Evolutionary conservation across 2,329 filamentous ascomycete genomes (phyloP).

Genomic region (Didymella glomerata): DNA sequence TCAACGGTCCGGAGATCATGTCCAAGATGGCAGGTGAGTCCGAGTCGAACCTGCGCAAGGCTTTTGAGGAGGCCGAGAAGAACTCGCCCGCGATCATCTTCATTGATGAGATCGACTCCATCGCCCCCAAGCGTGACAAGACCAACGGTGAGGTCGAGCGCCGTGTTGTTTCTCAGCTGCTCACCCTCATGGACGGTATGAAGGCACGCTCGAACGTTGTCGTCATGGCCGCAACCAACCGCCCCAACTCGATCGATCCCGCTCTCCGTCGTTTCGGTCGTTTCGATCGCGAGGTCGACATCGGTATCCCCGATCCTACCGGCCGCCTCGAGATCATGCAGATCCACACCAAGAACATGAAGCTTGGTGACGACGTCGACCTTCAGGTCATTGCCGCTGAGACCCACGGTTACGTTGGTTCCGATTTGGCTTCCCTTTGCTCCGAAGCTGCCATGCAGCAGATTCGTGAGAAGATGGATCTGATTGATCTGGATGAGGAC

Average conservation of each 20-base stretch:
- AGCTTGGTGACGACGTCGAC: constrained; percentile 95
- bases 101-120: constrained; percentile 99
- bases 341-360: constrained; percentile 99
- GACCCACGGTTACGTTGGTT: constrained; percentile 99
- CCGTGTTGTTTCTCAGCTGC: constrained; percentile 95
- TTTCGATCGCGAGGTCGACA: constrained; percentile 98
- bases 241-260: constrained; percentile 97
- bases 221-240: constrained; percentile 98
- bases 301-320: constrained; percentile 96
- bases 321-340: constrained; percentile 98
- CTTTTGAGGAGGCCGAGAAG: constrained; percentile 99
- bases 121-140: constrained; percentile 99
- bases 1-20: constrained; percentile 99
- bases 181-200: constrained; percentile 99
- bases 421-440: constrained; percentile 96
- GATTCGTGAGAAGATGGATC: constrained; percentile 99
- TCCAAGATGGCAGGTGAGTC: constrained; percentile 99
- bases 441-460: constrained; percentile 99
- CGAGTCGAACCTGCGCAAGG: constrained; percentile 96
- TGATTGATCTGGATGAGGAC: constrained; percentile 98
- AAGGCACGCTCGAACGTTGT: constrained; percentile 98
- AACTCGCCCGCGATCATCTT: constrained; percentile 99
- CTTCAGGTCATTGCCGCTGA: constrained; percentile 95
- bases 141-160: constrained; percentile 99
- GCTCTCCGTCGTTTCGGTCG: constrained; percentile 97